Evolutionary conservation across 2,329 filamentous ascomycete genomes (phyloP).

Genomic region (Penicillium fuscoglaucum): DNA sequence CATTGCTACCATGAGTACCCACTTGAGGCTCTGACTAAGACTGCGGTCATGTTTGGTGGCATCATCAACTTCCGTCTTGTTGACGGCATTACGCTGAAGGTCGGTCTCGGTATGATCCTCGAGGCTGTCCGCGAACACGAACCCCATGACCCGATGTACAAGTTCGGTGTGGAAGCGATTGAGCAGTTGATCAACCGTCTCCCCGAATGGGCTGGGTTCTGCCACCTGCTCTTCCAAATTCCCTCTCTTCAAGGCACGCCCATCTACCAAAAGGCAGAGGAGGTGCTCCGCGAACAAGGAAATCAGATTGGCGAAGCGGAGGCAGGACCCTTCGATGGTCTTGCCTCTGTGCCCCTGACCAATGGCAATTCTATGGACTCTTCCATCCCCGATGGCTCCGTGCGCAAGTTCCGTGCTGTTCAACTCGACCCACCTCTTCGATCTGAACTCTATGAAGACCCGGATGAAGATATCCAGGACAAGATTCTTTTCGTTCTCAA

Average conservation of each 20-base stretch:
- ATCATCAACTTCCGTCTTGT: constrained; percentile 94
- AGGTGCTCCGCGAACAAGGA: constrained; percentile 71
- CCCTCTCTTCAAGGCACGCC: constrained; percentile 80
- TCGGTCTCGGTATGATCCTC: constrained; percentile 96
- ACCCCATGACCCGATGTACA: constrained; percentile 90
- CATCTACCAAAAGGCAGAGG: constrained; percentile 77
- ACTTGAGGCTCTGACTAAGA: constrained; percentile 91
- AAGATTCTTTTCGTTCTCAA: constrained; percentile 95
- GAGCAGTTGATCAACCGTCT: constrained; percentile 83
- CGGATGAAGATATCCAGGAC: constrained; percentile 80
- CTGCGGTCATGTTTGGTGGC: constrained; percentile 92
- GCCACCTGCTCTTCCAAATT: constrained; percentile 78
- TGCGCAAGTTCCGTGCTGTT: constrained; percentile 74
- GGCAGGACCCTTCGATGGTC: constrained; percentile 38
- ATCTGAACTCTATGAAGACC: constrained; percentile 72
- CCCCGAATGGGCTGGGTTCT: constrained; percentile 93
- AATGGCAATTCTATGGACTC: constrained; percentile 72
- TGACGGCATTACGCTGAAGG: constrained; percentile 83
- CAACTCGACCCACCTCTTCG: constrained; percentile 69
- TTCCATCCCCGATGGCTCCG: constrained; percentile 58
- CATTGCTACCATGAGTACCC: constrained; percentile 94
- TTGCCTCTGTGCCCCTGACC: constrained; percentile 49
- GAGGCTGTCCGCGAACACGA: constrained; percentile 86
- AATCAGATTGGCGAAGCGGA: constrained; percentile 58
- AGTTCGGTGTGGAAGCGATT: constrained; percentile 92